phyloP scores from a whole-genome alignment of 2,329 filamentous ascomycete species.

The Microascus cirrosus region DNA sequence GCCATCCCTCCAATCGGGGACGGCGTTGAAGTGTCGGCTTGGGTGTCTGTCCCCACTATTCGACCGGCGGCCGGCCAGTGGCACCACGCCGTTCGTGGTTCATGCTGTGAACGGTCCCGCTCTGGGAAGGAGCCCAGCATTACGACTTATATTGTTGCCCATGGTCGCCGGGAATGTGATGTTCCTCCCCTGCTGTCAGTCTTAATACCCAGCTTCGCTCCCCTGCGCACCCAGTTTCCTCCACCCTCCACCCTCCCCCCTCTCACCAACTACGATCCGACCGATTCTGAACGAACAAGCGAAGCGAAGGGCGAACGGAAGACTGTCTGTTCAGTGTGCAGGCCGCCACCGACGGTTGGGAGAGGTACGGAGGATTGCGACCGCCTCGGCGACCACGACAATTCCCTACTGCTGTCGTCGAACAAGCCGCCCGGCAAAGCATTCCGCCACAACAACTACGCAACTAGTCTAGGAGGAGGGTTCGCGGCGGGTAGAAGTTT shows the following conservation, averaged over 20 bases:
- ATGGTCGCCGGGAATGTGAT: background rate
- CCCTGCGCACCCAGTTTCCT: background rate
- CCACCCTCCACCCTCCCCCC: background rate
- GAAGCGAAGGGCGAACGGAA: background rate
- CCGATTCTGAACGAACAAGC: background rate
- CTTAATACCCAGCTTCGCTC: background rate
- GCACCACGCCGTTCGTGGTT: background rate
- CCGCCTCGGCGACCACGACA: background rate
- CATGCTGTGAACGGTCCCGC: background rate
- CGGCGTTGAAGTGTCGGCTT: background rate
- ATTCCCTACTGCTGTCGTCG: background rate
- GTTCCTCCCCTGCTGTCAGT: background rate
- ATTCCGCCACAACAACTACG: background rate
- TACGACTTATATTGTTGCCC: constrained; percentile 2
- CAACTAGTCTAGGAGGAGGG: background rate
- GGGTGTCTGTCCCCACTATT: background rate
- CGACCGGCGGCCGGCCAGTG: background rate
- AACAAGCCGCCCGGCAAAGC: background rate
- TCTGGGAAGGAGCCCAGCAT: background rate
- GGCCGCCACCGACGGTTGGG: background rate
- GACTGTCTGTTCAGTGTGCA: background rate
- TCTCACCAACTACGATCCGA: background rate
- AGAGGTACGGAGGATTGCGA: background rate
- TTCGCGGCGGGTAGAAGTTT: background rate
- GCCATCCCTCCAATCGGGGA: background rate